Evolutionary conservation across 176 grass and related monocot genomes (phyloP).

Genomic region (Musa schizocarpa): DNA sequence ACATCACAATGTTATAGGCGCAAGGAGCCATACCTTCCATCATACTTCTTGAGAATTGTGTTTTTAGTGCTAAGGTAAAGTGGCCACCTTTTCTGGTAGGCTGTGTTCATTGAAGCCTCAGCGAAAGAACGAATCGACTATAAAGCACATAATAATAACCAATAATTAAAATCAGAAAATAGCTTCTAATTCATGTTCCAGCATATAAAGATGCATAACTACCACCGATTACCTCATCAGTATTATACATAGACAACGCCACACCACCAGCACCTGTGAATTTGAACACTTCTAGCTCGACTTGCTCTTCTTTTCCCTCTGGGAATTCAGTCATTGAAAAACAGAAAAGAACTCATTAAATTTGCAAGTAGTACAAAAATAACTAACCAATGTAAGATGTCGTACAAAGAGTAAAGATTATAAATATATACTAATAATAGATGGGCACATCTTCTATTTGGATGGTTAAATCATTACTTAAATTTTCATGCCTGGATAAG

Average conservation of each 20-base stretch:
- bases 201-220: background rate
- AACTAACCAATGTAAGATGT: background rate
- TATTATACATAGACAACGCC: slow-evolving; percentile 92
- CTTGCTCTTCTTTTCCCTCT: slow-evolving; percentile 42
- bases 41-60: slow-evolving; percentile 90
- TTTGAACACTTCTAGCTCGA: slow-evolving; percentile 75
- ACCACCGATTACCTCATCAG: slow-evolving; percentile 48
- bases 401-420: background rate
- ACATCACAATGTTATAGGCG: background rate
- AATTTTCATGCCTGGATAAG: background rate
- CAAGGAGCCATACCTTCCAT: slow-evolving; percentile 60
- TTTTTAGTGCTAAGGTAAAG: slow-evolving; percentile 97
- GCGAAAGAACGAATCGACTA: slow-evolving; percentile 92
- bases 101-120: slow-evolving; percentile 88
- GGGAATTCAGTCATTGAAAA: slow-evolving; percentile 39
- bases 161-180: slow-evolving; percentile 17
- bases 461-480: background rate
- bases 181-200: background rate
- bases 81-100: slow-evolving; percentile 69
- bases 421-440: background rate
- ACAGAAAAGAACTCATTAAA: slow-evolving; percentile 16
- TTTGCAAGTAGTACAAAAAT: background rate
- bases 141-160: slow-evolving; percentile 16
- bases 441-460: background rate
- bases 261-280: slow-evolving; percentile 86